Evolutionary conservation across 768 basidiomycete genomes (phyloP).

Genomic region (Tylopilus felleus): DNA sequence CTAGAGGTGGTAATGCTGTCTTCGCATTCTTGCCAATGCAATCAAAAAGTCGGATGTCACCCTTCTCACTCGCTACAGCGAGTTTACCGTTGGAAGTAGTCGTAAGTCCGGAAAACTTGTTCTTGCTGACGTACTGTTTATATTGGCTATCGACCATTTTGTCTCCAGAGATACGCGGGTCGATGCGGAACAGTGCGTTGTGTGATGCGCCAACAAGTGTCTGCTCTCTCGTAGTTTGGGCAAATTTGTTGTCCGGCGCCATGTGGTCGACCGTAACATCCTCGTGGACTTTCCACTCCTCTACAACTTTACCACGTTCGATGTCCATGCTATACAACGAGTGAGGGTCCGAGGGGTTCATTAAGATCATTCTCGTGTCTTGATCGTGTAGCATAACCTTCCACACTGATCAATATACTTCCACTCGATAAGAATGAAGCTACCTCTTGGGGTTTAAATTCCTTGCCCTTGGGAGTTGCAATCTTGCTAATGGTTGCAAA

Average conservation of each 20-base stretch:
- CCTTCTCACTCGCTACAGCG: conserved; percentile 94
- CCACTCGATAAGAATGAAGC: conserved; percentile 15
- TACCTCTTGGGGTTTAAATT: conserved; percentile 85
- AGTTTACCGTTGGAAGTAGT: conserved; percentile 86
- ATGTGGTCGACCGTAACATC: conserved; percentile 83
- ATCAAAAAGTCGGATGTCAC: conserved; percentile 94
- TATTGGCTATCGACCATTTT: conserved; percentile 94
- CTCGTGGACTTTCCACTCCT: conserved; percentile 98
- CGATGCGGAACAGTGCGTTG: conserved; percentile 96
- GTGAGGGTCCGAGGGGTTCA: conserved; percentile 77
- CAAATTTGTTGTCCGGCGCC: conserved; percentile 91
- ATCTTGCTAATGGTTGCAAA: conserved; percentile 84
- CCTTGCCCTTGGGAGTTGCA: conserved; percentile 72
- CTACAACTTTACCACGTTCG: conserved; percentile 92
- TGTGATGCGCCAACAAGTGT: conserved; percentile 92
- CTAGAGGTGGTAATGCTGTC: conserved; percentile 92
- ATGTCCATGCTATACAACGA: conserved; percentile 90
- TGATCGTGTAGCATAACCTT: conserved; percentile 97
- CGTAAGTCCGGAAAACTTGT: conserved; percentile 88
- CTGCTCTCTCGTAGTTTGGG: conserved; percentile 87
- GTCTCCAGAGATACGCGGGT: conserved; percentile 87
- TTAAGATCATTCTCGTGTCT: conserved; percentile 92
- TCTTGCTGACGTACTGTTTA: conserved; percentile 95
- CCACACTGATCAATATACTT: conserved; percentile 6
- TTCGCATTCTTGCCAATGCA: conserved; percentile 98